Percentiles rank a stretch among this genome's conserved stretches.
phyloP scores from a whole-genome alignment of 202 grass and related monocot genomes.

The Elaeis oleifera region DNA sequence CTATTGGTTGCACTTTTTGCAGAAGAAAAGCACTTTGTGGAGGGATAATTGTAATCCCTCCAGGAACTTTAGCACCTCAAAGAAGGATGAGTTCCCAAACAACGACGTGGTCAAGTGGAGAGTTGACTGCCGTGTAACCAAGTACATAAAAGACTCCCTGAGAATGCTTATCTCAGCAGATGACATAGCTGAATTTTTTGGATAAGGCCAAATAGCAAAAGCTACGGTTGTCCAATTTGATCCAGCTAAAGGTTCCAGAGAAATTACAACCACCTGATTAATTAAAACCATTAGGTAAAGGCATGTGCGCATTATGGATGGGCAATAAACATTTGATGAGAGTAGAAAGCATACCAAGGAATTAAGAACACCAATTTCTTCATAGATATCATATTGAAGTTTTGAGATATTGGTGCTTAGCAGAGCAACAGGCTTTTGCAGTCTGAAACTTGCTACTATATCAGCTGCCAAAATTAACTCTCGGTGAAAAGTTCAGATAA shows the following conservation, averaged over 20 bases:
- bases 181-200: constrained; percentile 48
- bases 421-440: constrained; percentile 54
- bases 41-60: constrained; percentile 94
- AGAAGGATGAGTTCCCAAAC: constrained; percentile 81
- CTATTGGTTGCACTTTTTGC: constrained; percentile 59
- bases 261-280: constrained; percentile 59
- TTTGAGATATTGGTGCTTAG: constrained; percentile 48
- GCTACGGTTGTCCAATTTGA: constrained; percentile 71
- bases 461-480: constrained; percentile 52
- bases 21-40: constrained; percentile 67
- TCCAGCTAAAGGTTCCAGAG: constrained; percentile 48
- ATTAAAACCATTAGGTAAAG: constrained; percentile 15
- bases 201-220: constrained; percentile 80
- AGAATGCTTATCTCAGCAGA: constrained; percentile 76
- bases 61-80: constrained; percentile 75
- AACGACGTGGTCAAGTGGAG: constrained; percentile 63
- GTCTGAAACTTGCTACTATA: constrained; percentile 81
- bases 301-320: not conserved
- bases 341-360: constrained; percentile 40
- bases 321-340: constrained; percentile 7
- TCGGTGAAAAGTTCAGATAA: not conserved
- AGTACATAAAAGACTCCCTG: constrained; percentile 67
- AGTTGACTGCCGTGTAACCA: constrained; percentile 69
- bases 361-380: constrained; percentile 81
- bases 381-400: constrained; percentile 82